phyloP scores from a whole-genome alignment of 345 rosid species.

The Toxicodendron radicans region DNA sequence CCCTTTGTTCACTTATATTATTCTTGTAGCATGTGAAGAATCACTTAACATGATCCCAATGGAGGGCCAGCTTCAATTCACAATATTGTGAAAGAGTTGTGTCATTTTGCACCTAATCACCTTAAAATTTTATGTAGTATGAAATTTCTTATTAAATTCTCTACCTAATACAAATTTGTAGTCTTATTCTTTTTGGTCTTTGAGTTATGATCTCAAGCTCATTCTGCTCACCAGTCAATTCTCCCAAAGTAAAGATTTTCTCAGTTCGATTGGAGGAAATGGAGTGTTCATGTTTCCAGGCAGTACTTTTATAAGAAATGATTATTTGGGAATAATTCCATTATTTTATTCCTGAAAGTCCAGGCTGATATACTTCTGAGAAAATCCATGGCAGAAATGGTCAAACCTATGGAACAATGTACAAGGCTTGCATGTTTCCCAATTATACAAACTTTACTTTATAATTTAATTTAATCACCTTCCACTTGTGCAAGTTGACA shows the following conservation, averaged over 20 bases:
- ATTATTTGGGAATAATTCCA: not conserved
- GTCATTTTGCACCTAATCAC: not conserved
- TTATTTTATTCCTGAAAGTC: not conserved
- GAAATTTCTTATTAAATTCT: not conserved
- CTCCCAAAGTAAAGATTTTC: not conserved
- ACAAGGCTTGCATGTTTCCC: not conserved
- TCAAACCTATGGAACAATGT: slow-evolving; percentile 14
- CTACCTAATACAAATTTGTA: not conserved
- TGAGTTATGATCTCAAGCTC: not conserved
- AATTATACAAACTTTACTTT: not conserved
- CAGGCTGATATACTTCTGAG: not conserved
- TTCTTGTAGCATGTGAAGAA: not conserved
- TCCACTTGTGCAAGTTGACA: slow-evolving; percentile 19
- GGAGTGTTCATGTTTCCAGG: not conserved
- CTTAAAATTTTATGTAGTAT: too few relatives aligned
- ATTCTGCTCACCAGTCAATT: not conserved
- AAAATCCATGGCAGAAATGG: not conserved
- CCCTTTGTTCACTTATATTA: not conserved
- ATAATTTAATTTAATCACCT: not conserved
- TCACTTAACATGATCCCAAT: too few relatives aligned
- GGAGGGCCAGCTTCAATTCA: not conserved
- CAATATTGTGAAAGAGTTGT: not conserved
- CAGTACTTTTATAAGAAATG: too few relatives aligned
- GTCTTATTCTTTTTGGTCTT: not conserved
- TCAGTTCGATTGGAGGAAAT: too few relatives aligned